Base-by-base conservation (phyloP, 305 asterid species). In the Striga hermonthica region DNA sequence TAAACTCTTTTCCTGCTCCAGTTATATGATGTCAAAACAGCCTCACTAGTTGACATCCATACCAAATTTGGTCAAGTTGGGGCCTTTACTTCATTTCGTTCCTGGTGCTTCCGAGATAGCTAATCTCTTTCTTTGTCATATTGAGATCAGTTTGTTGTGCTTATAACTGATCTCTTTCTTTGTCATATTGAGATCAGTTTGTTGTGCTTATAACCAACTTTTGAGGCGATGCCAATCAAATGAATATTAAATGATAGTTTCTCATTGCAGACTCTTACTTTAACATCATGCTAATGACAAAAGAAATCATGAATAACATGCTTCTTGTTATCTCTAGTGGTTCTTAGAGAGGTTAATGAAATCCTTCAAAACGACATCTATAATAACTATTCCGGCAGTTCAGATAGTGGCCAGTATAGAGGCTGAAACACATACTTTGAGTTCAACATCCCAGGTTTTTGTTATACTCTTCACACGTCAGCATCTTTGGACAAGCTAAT, bases 1-100 rank as follows among this genome's bases (percentile, higher is more conserved):
- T 49, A 13, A 55, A 3, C 28, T 49, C 34, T 28, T 28, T 57
- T 57, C 61, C 65, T 22, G 31, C 55, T 64, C 39, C 34, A 36
- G 65, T 60, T 36, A 38, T 67, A 57, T 40, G 52, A 41, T 50
- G 7, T 48, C 39, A 34, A 58, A 62, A 63, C 37, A 37, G 64
- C 45, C 45, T 60, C 62, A 7, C 41, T 39, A 9, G 62, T 60
- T 71, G 39, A 53, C 47, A 15, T 13, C 11, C 6, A 53, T 31
- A 58, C 45, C 60, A 41, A 56, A 55, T 22, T 11, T n/a, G 41
- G 34, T 14, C 43, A 22, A 8, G 41, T 55, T 28, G 12, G 12
- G 60, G 60, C 14, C 39, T 22, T 28, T 6, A 53, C 58, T 9
- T 2, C 37, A 16, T 4, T 6, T 16, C 12, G 8, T 53, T 53